Evolutionary conservation across 1,284 basidiomycete genomes (phyloP).

Genomic region (Papiliotrema laurentii): DNA sequence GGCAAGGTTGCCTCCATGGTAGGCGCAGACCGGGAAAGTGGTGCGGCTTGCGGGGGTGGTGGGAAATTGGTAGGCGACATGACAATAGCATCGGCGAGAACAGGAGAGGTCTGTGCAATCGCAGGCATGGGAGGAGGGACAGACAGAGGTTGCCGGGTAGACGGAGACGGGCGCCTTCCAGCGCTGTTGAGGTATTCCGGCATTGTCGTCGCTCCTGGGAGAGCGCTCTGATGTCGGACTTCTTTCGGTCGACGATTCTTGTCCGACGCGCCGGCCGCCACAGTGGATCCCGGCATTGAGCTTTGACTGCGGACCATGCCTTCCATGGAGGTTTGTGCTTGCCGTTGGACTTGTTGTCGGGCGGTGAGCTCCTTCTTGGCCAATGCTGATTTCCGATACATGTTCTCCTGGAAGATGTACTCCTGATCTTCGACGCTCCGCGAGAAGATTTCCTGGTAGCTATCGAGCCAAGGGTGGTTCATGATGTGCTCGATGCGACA

Average conservation of each 20-base stretch:
- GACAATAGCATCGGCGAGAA: slow-evolving; percentile 11
- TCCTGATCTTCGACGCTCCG: slow-evolving; percentile 74
- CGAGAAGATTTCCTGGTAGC: slow-evolving; percentile 63
- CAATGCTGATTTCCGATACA: slow-evolving; percentile 71
- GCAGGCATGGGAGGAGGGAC: slow-evolving; percentile 10
- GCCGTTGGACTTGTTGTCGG: slow-evolving; percentile 35
- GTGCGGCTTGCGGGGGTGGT: slow-evolving; percentile 7
- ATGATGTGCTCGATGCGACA: slow-evolving; percentile 72
- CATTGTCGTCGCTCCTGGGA: slow-evolving; percentile 46
- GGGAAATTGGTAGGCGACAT: slow-evolving; percentile 12
- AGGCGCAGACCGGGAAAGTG: no score
- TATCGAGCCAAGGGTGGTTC: slow-evolving; percentile 75
- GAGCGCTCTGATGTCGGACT: slow-evolving; percentile 45
- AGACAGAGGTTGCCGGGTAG: not conserved
- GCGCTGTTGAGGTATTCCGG: slow-evolving; percentile 37
- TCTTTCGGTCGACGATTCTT: slow-evolving; percentile 28
- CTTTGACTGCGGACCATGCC: slow-evolving; percentile 37
- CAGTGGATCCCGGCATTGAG: slow-evolving; percentile 25
- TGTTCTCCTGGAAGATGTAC: slow-evolving; percentile 71
- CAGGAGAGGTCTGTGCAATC: slow-evolving; percentile 9
- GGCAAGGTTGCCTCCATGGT: no score
- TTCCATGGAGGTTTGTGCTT: slow-evolving; percentile 29
- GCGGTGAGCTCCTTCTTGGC: slow-evolving; percentile 59
- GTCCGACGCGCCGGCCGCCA: slow-evolving; percentile 24
- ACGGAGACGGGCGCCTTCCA: slow-evolving; percentile 24